Evolutionary conservation across 2,329 filamentous ascomycete genomes (phyloP).

Genomic region (Aspergillus texensis): DNA sequence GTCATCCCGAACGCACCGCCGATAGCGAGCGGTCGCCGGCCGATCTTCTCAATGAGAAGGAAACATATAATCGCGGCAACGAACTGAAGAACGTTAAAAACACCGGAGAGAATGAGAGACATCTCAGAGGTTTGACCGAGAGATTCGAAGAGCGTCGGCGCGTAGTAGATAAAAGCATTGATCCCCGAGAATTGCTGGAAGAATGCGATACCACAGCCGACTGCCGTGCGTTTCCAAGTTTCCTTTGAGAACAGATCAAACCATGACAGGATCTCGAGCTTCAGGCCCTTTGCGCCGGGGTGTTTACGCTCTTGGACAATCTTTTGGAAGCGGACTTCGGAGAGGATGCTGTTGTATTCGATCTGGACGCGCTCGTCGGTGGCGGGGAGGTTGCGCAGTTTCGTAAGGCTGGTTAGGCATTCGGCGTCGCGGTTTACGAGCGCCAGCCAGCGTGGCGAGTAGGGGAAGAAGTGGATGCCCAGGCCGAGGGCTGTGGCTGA

Average conservation of each 20-base stretch:
- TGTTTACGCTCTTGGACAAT: background rate
- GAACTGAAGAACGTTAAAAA: constrained; percentile 52
- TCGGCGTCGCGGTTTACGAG: constrained; percentile 66
- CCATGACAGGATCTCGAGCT: constrained; percentile 38
- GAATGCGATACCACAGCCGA: constrained; percentile 46
- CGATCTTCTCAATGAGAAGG: constrained; percentile 22
- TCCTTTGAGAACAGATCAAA: constrained; percentile 51
- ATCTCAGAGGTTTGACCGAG: constrained; percentile 65
- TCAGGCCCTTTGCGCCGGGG: background rate
- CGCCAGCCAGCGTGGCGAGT: constrained; percentile 67
- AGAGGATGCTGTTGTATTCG: constrained; percentile 1
- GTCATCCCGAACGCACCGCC: constrained; percentile 55
- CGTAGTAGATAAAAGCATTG: constrained; percentile 53
- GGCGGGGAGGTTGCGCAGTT: constrained; percentile 55
- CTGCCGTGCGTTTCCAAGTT: constrained; percentile 27
- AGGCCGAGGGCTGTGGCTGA: constrained; percentile 62
- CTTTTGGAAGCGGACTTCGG: background rate
- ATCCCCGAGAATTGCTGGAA: constrained; percentile 48
- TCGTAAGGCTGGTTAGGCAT: constrained; percentile 56
- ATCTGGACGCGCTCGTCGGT: constrained; percentile 53
- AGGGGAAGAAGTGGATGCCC: constrained; percentile 64
- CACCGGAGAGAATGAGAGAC: constrained; percentile 65
- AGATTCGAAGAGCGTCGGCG: constrained; percentile 45
- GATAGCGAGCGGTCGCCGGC: constrained; percentile 59
- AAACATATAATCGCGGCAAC: constrained; percentile 64